phyloP scores from a whole-genome alignment of 805 yeast species.

The Diddensiella transvaalensis region DNA sequence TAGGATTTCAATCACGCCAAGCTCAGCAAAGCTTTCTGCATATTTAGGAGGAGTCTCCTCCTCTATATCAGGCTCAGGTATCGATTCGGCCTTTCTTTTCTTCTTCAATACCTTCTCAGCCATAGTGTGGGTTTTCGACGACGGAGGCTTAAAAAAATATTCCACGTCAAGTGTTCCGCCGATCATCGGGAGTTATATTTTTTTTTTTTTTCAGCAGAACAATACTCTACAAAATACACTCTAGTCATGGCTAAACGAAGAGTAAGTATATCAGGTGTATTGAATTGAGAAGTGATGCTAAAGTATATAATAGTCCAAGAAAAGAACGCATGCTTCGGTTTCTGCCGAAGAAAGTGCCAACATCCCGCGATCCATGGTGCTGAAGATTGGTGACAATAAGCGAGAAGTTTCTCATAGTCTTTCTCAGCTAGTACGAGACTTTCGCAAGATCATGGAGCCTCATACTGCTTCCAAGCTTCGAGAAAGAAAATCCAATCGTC shows the following conservation, averaged over 20 bases:
- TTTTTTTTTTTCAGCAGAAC: not conserved
- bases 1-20: constrained; percentile 41
- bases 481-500: constrained; percentile 81
- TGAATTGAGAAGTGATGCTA: too few species aligned
- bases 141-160: too few species aligned
- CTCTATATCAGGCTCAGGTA: constrained; percentile 1
- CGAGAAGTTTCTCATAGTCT: constrained; percentile 69
- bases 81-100: not conserved
- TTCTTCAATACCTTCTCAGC: constrained; percentile 5
- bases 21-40: constrained; percentile 29
- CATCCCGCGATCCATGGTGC: constrained; percentile 91
- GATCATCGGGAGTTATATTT: not conserved
- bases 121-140: too few species aligned
- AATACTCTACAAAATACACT: not conserved
- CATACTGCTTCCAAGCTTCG: constrained; percentile 87
- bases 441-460: constrained; percentile 90
- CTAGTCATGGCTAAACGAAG: constrained; percentile 51
- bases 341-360: constrained; percentile 64
- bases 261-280: constrained; percentile 30
- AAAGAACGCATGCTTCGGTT: constrained; percentile 75
- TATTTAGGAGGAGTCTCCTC: not conserved
- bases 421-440: constrained; percentile 79
- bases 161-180: too few species aligned
- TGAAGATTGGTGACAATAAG: constrained; percentile 70
- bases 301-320: constrained; percentile 49